phyloP scores from a whole-genome alignment of 495 filamentous ascomycete species.

The Aspergillus wentii region DNA sequence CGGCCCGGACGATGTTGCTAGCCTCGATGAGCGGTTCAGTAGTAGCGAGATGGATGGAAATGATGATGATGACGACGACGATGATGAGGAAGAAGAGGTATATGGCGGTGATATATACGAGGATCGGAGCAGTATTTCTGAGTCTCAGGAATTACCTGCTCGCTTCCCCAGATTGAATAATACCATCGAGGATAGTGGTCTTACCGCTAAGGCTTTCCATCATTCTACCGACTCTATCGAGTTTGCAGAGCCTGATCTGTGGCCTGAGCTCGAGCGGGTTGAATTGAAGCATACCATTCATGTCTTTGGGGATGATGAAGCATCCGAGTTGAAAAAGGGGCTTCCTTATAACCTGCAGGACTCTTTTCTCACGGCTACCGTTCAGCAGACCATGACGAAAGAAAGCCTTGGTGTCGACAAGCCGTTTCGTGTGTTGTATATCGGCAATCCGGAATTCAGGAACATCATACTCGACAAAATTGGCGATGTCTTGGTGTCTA shows the following conservation, averaged over 20 bases:
- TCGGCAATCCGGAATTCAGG: constrained; percentile 57
- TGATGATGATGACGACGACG: constrained; percentile 27
- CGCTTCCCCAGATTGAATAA: constrained; percentile 29
- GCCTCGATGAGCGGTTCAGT: constrained; percentile 39
- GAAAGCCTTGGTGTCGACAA: constrained; percentile 56
- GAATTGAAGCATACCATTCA: constrained; percentile 60
- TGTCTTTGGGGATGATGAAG: constrained; percentile 50
- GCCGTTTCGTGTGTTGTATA: constrained; percentile 65
- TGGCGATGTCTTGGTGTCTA: constrained; percentile 56
- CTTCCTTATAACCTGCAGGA: constrained; percentile 24
- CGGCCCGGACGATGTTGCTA: constrained; percentile 42
- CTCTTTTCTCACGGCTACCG: constrained; percentile 45
- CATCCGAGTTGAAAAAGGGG: constrained; percentile 39
- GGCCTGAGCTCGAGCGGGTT: constrained; percentile 46
- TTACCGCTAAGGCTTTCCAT: constrained; percentile 37
- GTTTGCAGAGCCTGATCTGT: constrained; percentile 54
- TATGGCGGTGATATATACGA: constrained; percentile 19
- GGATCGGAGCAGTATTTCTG: constrained; percentile 26
- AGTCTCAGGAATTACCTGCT: constrained; percentile 37
- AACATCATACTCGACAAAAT: constrained; percentile 73
- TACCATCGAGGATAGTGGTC: constrained; percentile 37
- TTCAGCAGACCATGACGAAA: constrained; percentile 70
- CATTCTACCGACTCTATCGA: constrained; percentile 48
- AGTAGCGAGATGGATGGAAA: constrained; percentile 30
- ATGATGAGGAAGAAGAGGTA: constrained; percentile 20